Evolutionary conservation across 257 asterid species (phyloP), one percentile per base, ranked within the genome.

Genomic region (Thymus quinquecostatus): DNA sequence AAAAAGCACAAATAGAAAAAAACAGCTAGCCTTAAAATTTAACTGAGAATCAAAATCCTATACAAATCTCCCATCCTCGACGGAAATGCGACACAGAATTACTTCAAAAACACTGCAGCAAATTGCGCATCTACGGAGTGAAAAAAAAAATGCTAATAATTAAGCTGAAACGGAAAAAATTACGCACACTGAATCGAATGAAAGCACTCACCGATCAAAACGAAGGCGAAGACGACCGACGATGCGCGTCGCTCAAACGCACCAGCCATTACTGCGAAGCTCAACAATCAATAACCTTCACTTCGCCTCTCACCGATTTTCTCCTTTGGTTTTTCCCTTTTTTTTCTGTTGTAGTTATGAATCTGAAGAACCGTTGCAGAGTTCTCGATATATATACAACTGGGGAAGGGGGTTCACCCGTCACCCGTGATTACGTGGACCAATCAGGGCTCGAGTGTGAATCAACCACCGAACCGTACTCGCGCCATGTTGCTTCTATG

Each of bases 371-470:
- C 2, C n/a, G 50, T 21, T 5, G 66, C 49, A 70, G 45, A 32
- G 48, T 6, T 58, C 48, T 70, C 36, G 7, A 62, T 69, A 73
- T 71, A 79, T 74, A 67, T 76, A 32, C 21, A 21, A 32, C 10
- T 27, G 6, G 47, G 64, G 51, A 34, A 77, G 66, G 50, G 62
- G 74, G 60, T 5, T 8, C 73, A 43, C 68, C 44, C 80, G 96
- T 85, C 96, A 83, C 10, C 1, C 6, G 0, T 60, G 76, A 41
- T 81, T 80, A 87, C 85, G 79, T 89, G 96, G 91, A 78, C 96
- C 91, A 89, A 86, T 89, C 34, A 71, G 5, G 9, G 50, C 1
- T 44, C 74, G 82, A 33, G 61, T 64, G 12, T 56, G 21, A 48
- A 28, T 7, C 48, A 66, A 36, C 2, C 66, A 21, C 10, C 5